Evolutionary conservation across 2,329 filamentous ascomycete species (phyloP), one percentile per base, ranked within the genome.

Genomic region (Aspergillus fumigatus): DNA sequence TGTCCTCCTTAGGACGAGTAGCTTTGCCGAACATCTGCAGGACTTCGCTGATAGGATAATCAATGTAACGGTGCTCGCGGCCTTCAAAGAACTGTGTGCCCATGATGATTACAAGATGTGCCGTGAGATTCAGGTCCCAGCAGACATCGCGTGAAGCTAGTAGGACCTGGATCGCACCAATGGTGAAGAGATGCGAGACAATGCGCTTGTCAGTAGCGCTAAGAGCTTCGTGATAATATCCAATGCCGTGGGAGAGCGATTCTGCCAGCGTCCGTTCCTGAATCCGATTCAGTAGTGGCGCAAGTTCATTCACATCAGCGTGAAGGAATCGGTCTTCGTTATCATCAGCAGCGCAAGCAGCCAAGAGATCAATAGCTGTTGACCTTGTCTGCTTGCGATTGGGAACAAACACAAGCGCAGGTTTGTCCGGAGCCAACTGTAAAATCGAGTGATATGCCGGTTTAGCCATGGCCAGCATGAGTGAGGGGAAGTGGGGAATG

Each of bases 401-500:
- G 0, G 94, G 92, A 35, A 97, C 90, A 65, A 97, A 99, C 8
- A 97, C 81, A 66, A 99, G 85, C 1, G 92, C 88, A 27, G 93
- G 92, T 76, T 96, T 94, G 61, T 95, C 88, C 0, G 90, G 80
- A 6, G 94, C 95, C 72, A 96, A 84, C 67, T 96, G 91, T 2
- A 91, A 84, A 63, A 99, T 90, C 2, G 93, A 89, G 58, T 90
- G 80, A 72, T 97, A 97, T 1, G 91, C 88, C 21, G 95, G 95
- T 73, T 95, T 93, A 17, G 92, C 91, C 94, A 99, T 99, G 14
- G 94, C 92, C 64, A 99, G 84, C 94, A 99, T 99, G 43, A 99
- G 82, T 10, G 94, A 97, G 3, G 94, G 95, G 78, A 96, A 97
- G 71, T 99, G 95, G 49, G 95, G 92, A 58, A 96, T 96, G 27